Percentiles rank a stretch among this genome's conserved stretches.
phyloP scores from a whole-genome alignment of 2,329 filamentous ascomycete species.

The Exophiala oligosperma region DNA sequence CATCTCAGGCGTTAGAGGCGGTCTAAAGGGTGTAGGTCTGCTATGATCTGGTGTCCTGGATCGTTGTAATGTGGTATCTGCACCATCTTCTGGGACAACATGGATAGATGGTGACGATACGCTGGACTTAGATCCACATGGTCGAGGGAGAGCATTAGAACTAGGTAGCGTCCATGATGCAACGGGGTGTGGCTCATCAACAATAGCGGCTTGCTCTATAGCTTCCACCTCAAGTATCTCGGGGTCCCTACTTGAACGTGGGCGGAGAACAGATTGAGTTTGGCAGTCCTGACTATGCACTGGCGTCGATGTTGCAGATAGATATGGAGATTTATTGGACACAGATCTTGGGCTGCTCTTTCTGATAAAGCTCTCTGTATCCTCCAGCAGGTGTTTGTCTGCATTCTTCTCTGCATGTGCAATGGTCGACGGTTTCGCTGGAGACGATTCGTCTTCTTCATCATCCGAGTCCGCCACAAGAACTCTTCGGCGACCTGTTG shows the following conservation, averaged over 20 bases:
- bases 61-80: neutral
- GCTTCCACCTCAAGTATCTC: too few relatives aligned
- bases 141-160: neutral
- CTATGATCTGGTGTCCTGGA: neutral
- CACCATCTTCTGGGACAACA: neutral
- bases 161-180: neutral
- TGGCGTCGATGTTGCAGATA: neutral
- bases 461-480: neutral
- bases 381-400: slow-evolving; percentile 8
- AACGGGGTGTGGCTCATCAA: neutral
- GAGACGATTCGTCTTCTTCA: neutral
- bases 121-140: neutral
- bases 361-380: neutral
- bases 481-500: too few relatives aligned
- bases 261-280: neutral
- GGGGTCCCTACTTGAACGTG: too few relatives aligned
- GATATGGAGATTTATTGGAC: neutral
- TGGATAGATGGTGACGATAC: neutral
- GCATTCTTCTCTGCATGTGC: neutral
- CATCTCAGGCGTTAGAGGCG: neutral
- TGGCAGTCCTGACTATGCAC: neutral
- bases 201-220: neutral
- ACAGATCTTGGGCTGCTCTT: neutral
- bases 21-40: neutral
- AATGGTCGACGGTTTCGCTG: too few relatives aligned